phyloP scores from a whole-genome alignment of 345 rosid species.

The Viola odorata region DNA sequence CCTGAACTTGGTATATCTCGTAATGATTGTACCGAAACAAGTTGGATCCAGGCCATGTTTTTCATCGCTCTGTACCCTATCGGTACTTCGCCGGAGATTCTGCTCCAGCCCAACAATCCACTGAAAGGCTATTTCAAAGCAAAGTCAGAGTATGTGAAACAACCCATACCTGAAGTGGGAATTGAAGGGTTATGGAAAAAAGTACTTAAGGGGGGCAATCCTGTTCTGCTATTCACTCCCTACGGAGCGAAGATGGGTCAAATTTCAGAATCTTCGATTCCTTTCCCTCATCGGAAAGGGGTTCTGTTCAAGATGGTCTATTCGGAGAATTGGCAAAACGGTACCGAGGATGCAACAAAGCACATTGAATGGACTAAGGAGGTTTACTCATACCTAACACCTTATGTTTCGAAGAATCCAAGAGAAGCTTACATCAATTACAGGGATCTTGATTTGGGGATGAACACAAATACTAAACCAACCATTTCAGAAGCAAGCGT shows the following conservation, averaged over 20 bases:
- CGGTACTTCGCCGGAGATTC: constrained; percentile 18
- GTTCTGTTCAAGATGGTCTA: constrained; percentile 24
- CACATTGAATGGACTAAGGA: constrained; percentile 19
- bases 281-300: constrained; percentile 31
- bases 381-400: constrained; percentile 18
- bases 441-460: constrained; percentile 27
- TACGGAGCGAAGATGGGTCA: constrained; percentile 68
- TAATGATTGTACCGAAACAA: constrained; percentile 31
- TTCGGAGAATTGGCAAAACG: constrained; percentile 10
- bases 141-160: constrained; percentile 32
- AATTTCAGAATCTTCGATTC: constrained; percentile 30
- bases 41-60: constrained; percentile 27
- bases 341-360: background rate
- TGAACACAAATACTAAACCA: background rate
- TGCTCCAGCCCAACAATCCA: constrained; percentile 25
- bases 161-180: constrained; percentile 27
- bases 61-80: constrained; percentile 22
- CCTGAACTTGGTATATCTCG: constrained; percentile 33
- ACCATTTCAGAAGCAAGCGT: constrained; percentile 8
- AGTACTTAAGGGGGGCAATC: constrained; percentile 38
- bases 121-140: constrained; percentile 31
- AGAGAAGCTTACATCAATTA: constrained; percentile 23
- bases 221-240: constrained; percentile 60
- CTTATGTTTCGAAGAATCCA: constrained; percentile 22
- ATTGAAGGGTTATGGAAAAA: constrained; percentile 32